Evolutionary conservation across 768 basidiomycete genomes (phyloP).

Genomic region (Erythrobasidium yunnanense): DNA sequence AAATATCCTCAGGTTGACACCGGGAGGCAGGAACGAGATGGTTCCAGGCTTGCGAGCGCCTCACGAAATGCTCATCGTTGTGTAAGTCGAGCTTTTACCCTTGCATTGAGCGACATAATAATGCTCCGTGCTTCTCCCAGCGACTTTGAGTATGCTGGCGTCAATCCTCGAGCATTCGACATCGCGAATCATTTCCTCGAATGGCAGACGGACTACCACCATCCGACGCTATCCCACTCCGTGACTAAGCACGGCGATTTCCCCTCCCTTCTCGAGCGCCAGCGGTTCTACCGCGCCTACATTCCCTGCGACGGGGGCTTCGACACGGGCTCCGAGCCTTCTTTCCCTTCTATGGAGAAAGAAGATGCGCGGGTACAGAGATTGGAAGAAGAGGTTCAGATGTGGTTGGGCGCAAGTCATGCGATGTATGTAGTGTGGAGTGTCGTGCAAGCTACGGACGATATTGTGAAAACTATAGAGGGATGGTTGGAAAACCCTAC

Average conservation of each 20-base stretch:
- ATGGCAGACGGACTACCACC: constrained; percentile 84
- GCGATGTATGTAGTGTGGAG: constrained; percentile 94
- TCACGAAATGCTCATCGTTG: constrained; percentile 36
- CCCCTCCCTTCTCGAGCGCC: constrained; percentile 60
- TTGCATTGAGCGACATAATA: no score
- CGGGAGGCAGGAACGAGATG: constrained; percentile 29
- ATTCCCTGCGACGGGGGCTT: constrained; percentile 45
- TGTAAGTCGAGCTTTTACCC: constrained; percentile 23
- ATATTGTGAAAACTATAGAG: constrained; percentile 47
- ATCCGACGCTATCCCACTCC: constrained; percentile 45
- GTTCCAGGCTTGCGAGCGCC: constrained; percentile 28
- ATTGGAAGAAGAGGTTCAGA: constrained; percentile 65
- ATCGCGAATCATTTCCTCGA: constrained; percentile 59
- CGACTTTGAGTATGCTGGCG: constrained; percentile 92
- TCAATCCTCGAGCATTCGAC: constrained; percentile 86
- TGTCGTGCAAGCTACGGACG: constrained; percentile 74
- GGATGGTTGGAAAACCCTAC: constrained; percentile 32
- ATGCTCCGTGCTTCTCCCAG: no score
- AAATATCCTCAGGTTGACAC: constrained; percentile 62
- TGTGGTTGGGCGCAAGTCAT: constrained; percentile 84
- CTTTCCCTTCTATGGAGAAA: neutral
- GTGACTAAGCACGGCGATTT: constrained; percentile 50
- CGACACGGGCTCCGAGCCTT: constrained; percentile 34
- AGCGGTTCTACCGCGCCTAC: constrained; percentile 78
- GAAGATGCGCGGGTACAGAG: constrained; percentile 46